Base-by-base conservation (phyloP, 257 asterid species). In the Henckelia pumila region DNA sequence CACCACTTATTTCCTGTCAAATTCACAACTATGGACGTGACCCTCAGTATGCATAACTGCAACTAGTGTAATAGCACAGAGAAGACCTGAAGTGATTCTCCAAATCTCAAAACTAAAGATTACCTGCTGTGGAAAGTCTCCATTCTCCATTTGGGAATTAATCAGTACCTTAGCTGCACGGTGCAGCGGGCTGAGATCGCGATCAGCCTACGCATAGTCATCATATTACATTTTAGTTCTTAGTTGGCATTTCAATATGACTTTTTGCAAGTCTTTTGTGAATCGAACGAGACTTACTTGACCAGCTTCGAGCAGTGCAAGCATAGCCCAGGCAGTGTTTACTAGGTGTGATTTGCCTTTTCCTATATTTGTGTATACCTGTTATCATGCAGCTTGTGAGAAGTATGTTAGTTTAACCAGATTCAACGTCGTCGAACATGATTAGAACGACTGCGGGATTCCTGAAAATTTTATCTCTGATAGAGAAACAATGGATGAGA, bases 101-200 rank as follows among this genome's bases (percentile, higher is more conserved):
- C 35, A n/a, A 47, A 61, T 7, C 8, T 6, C 14, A 22, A 64
- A 2, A 35, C 47, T 9, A 2, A 2, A 7, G 3, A 57, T 56
- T 78, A 89, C 96, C 95, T 89, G 93, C 66, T 89, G 95, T 9
- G 93, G 96, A 56, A 85, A 87, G 76, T 89, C 96, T 28, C 95
- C 95, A 37, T 77, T 84, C 57, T 68, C 80, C 91, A 84, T 83
- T 72, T 89, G 93, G 21, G 91, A 81, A 70, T 85, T 83, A 60
- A 87, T 47, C 59, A 89, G 71, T 72, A 85, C 68, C 69, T 78
- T 83, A 58, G 89, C 93, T 37, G 88, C 96, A 19, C 75, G 81
- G 40, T 87, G 90, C 67, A 89, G 77, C 29, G 96, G 93, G 30
- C 30, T 56, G 2, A 84, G 72, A 56, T 88, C 88, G 59, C 94